Evolutionary conservation across 108 stramenopile genomes (phyloP).

Genomic region (Aurantiochytrium sp.): DNA sequence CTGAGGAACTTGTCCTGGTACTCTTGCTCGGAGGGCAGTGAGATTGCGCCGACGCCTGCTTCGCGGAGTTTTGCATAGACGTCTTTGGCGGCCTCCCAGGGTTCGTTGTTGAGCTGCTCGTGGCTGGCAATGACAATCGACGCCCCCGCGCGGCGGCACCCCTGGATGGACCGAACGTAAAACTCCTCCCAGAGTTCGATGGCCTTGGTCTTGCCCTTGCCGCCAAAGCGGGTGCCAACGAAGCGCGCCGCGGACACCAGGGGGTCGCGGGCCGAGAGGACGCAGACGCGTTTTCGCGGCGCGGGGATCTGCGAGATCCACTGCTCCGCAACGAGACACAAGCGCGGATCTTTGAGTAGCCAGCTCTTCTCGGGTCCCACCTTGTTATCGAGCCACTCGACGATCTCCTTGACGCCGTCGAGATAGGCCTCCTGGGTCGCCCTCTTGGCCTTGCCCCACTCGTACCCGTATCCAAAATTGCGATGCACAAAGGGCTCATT

Average conservation of each 20-base stretch:
- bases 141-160: not conserved
- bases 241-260: not conserved
- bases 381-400: not conserved
- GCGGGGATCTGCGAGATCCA: not conserved
- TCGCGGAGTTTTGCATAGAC: not conserved
- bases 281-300: not conserved
- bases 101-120: not conserved
- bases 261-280: not conserved
- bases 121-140: not conserved
- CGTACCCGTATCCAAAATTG: not conserved
- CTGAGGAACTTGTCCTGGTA: not conserved
- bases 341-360: not conserved
- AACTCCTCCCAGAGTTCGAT: not conserved
- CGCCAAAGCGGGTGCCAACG: not conserved
- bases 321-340: not conserved
- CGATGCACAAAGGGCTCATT: not conserved
- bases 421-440: not conserved
- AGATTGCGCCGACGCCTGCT: not conserved
- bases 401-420: not conserved
- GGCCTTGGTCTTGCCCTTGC: no score
- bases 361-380: not conserved
- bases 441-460: not conserved
- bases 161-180: not conserved
- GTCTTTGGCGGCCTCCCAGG: not conserved
- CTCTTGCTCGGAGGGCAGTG: not conserved